phyloP scores from a whole-genome alignment of 2,329 filamentous ascomycete species.

The Lasiodiplodia sp. region DNA sequence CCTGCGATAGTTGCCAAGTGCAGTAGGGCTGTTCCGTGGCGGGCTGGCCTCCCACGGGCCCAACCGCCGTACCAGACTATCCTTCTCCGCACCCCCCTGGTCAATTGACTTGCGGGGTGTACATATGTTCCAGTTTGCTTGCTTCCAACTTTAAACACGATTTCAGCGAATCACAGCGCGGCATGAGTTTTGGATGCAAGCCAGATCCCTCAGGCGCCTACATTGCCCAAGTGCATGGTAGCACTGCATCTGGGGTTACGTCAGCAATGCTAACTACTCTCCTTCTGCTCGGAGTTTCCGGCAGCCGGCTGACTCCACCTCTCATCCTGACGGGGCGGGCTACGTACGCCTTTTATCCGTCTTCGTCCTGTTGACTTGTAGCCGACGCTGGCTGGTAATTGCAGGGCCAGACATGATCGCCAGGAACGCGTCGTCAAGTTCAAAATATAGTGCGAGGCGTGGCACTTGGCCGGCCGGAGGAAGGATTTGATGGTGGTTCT shows the following conservation, averaged over 20 bases:
- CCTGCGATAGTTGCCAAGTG: not conserved
- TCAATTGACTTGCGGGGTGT: not conserved
- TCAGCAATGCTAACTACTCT: not conserved
- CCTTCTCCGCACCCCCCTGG: not conserved
- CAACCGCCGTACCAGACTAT: not conserved
- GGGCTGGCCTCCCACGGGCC: constrained; percentile 9
- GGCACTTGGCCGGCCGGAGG: not conserved
- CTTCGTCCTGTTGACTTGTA: not conserved
- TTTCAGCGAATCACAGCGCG: not conserved
- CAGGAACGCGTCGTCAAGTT: constrained; percentile 7
- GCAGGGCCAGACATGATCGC: constrained; percentile 16
- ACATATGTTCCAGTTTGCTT: not conserved
- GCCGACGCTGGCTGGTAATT: constrained; percentile 11
- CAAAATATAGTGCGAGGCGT: not conserved
- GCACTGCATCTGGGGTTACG: not conserved
- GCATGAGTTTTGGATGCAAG: not conserved
- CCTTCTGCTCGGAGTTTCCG: not conserved
- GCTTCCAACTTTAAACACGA: not conserved
- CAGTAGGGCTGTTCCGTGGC: constrained; percentile 14
- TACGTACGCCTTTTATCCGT: constrained; percentile 18
- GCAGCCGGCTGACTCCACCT: not conserved
- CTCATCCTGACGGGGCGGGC: not conserved
- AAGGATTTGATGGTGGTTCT: not conserved
- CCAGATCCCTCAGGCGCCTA: too few relatives aligned
- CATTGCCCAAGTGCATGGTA: too few relatives aligned